phyloP scores from a whole-genome alignment of 148 eudicot species.

The Gaultheria prostrata region DNA sequence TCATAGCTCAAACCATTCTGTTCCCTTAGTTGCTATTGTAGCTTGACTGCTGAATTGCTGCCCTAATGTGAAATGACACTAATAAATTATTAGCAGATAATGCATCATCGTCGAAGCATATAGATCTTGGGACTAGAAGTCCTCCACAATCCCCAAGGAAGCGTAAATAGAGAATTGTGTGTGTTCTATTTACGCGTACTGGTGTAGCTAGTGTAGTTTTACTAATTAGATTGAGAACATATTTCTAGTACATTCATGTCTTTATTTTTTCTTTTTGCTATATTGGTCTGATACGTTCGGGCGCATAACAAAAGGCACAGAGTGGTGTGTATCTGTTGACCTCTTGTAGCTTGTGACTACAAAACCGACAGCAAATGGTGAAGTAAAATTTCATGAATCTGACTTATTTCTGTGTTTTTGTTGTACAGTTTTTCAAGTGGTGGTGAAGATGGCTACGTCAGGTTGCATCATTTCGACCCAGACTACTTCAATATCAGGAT shows the following conservation, averaged over 20 bases:
- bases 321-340: neutral
- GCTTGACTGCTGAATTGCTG: neutral
- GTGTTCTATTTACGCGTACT: neutral
- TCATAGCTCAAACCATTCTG: neutral
- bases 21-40: neutral
- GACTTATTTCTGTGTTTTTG: neutral
- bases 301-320: neutral
- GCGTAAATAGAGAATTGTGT: neutral
- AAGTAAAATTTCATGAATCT: neutral
- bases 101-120: neutral
- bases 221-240: neutral
- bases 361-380: neutral
- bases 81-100: neutral
- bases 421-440: slow-evolving; percentile 77
- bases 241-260: neutral
- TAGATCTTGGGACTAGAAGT: neutral
- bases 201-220: neutral
- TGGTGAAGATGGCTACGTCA: slow-evolving; percentile 93
- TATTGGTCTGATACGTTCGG: neutral
- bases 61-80: neutral
- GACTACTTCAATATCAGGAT: slow-evolving; percentile 74
- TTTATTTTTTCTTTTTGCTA: neutral
- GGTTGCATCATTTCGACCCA: slow-evolving; percentile 82
- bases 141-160: neutral
- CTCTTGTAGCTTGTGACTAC: neutral